These are phyloP conservation scores for Nicotiana undulata DNA, from an alignment of 257 asterid genomes.

Conservation along the genomic window DNA sequence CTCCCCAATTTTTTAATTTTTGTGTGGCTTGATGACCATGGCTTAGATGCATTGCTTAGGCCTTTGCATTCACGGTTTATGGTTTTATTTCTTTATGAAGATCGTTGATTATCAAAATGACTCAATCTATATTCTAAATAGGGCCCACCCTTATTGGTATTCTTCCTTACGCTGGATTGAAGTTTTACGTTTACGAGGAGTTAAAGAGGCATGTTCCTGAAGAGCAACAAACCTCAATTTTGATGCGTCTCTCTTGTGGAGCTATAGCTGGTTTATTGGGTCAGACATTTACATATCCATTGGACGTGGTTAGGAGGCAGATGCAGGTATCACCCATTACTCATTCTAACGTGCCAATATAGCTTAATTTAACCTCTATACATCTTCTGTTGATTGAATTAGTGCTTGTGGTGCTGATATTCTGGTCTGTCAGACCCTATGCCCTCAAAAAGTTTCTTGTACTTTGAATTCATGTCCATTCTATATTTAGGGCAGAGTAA, in stretches of 20 bases:
- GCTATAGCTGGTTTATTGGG: slow-evolving; percentile 96
- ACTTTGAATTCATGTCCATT: neutral
- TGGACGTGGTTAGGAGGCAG: slow-evolving; percentile 94
- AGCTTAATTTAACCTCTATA: neutral
- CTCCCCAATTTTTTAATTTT: neutral
- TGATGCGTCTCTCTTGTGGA: slow-evolving; percentile 84
- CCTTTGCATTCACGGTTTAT: neutral
- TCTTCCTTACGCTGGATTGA: slow-evolving; percentile 93
- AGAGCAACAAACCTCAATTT: slow-evolving; percentile 69
- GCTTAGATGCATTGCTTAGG: neutral
- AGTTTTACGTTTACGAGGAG: slow-evolving; percentile 84
- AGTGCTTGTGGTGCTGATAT: neutral
- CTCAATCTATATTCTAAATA: slow-evolving; percentile 13
- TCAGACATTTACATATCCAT: slow-evolving; percentile 89
- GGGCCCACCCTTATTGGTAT: slow-evolving; percentile 95
- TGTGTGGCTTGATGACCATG: neutral
- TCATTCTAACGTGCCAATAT: neutral
- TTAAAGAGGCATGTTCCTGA: slow-evolving; percentile 79
- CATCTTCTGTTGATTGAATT: neutral
- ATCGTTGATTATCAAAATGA: neutral
- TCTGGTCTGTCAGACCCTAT: neutral
- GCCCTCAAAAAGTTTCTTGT: neutral
- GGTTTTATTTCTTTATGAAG: neutral
- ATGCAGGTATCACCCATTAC: slow-evolving; percentile 62
- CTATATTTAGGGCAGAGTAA: neutral